Base-by-base conservation (phyloP, 768 basidiomycete genomes). In the Myochromella boudieri region DNA sequence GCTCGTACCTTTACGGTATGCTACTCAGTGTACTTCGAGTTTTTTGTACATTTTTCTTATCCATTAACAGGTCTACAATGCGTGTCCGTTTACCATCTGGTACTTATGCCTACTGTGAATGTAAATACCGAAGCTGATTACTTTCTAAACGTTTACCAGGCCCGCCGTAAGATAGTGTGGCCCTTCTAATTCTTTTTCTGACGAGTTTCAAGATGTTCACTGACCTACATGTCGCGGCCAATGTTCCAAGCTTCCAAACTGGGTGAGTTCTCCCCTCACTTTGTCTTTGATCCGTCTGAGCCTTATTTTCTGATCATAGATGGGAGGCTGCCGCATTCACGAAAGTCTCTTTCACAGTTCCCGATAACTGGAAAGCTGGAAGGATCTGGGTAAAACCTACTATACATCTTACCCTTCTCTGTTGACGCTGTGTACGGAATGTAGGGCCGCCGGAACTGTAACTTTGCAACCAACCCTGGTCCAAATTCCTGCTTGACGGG, bases 1-100 rank as follows among this genome's bases (percentile, higher is more conserved):
- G 80, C 73, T 33, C 76, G 84, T 26, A 83, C 77, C 21, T 74
- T 87, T 52, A 81, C 76, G 0, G 80, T 80, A 38, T 10, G 33
- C 28, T 37, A 22, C 7, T 6, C n/a, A 6, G 18, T 14, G 5
- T 14, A 6, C 6, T 34, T 34, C n/a, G 14, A 34, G 18, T n/a
- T 6, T 34, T 6, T 5, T 21, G 33, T 46, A 27, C 28, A 28
- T 21, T 42, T 20, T 15, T 11, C 34, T 18, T 10, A 40, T 42
- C 21, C 15, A 12, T 39, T 15, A 24, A 9, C 18, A 72, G 71
- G 76, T 81, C 20, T 69, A 71, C 57, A 87, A 86, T 65, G 70
- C 65, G 2, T 86, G 85, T 56, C 75, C 82, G 0, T 86, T 83
- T 64, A 86, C 83, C 3, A 74, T 86, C 49, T 86, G 85, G 85